These are phyloP conservation scores for Fusarium cyanostomum DNA, from an alignment of 2,329 filamentous ascomycete genomes.

Conservation along the genomic window DNA sequence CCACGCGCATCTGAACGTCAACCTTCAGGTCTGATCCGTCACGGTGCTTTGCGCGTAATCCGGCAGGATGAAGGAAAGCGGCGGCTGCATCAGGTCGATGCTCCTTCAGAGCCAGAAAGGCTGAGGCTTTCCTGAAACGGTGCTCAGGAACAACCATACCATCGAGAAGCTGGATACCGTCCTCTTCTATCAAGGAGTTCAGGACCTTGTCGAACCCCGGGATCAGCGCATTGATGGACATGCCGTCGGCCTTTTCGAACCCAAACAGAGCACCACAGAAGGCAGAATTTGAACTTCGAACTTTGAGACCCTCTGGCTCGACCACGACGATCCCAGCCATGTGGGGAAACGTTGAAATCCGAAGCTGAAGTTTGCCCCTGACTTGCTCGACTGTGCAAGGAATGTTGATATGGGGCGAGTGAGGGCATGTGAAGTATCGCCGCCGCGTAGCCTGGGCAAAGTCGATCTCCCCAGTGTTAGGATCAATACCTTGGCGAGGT, in stretches of 20 bases:
- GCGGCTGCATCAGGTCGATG: constrained; percentile 80
- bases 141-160: constrained; percentile 98
- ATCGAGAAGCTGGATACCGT: constrained; percentile 83
- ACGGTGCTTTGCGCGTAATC: constrained; percentile 84
- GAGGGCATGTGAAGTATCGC: constrained; percentile 86
- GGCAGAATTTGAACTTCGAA: constrained; percentile 93
- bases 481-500: constrained; percentile 77
- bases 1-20: constrained; percentile 95
- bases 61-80: constrained; percentile 84
- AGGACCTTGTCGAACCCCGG: constrained; percentile 89
- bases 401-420: constrained; percentile 79
- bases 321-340: constrained; percentile 97
- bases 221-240: constrained; percentile 81
- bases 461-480: constrained; percentile 77
- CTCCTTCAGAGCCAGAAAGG: constrained; percentile 83
- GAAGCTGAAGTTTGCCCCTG: constrained; percentile 74
- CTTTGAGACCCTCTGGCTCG: constrained; percentile 77
- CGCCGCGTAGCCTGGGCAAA: constrained; percentile 77
- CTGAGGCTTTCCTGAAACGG: constrained; percentile 89
- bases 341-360: constrained; percentile 93
- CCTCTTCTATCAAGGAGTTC: constrained; percentile 83
- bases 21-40: constrained; percentile 93
- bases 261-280: constrained; percentile 95
- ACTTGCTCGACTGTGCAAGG: constrained; percentile 84
- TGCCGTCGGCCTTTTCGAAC: constrained; percentile 82